Evolutionary conservation across 2,329 filamentous ascomycete species (phyloP).

Genomic region (Thyridium curvatum): DNA sequence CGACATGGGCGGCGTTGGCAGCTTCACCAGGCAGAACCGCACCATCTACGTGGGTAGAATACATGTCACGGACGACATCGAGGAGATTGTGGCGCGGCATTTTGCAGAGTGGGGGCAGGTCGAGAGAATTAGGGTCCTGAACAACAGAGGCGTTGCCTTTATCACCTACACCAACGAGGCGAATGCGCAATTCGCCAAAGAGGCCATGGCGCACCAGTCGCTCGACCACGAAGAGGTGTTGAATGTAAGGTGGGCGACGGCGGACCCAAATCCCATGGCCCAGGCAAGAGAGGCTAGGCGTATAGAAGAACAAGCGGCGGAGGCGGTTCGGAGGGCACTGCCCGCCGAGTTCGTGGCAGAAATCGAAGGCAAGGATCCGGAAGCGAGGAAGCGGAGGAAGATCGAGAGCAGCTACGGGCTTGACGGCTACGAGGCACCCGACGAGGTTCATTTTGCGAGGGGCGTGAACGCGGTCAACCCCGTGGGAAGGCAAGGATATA

Average conservation of each 20-base stretch:
- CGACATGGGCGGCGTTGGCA: constrained; percentile 96
- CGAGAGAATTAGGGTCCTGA: constrained; percentile 82
- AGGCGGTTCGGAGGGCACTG: constrained; percentile 81
- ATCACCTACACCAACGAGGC: constrained; percentile 90
- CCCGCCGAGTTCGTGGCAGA: constrained; percentile 89
- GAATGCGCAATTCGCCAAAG: constrained; percentile 85
- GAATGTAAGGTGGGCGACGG: constrained; percentile 95
- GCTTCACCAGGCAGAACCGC: constrained; percentile 87
- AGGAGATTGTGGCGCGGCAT: constrained; percentile 90
- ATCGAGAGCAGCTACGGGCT: constrained; percentile 85
- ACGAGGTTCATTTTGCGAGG: constrained; percentile 86
- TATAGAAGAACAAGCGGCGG: constrained; percentile 93
- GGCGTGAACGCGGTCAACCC: constrained; percentile 64
- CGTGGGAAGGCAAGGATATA: constrained; percentile 49
- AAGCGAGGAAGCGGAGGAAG: constrained; percentile 80
- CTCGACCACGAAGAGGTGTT: constrained; percentile 88
- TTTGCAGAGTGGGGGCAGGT: constrained; percentile 96
- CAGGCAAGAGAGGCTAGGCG: constrained; percentile 83
- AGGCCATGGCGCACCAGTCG: constrained; percentile 92
- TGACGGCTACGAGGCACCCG: constrained; percentile 87
- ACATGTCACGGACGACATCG: constrained; percentile 93
- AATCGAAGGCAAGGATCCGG: constrained; percentile 84
- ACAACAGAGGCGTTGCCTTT: constrained; percentile 84
- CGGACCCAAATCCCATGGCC: constrained; percentile 91
- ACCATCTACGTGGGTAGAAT: constrained; percentile 92